phyloP scores from a whole-genome alignment of 371 early-diverging fungal species.

The Umbelopsis sp. region DNA sequence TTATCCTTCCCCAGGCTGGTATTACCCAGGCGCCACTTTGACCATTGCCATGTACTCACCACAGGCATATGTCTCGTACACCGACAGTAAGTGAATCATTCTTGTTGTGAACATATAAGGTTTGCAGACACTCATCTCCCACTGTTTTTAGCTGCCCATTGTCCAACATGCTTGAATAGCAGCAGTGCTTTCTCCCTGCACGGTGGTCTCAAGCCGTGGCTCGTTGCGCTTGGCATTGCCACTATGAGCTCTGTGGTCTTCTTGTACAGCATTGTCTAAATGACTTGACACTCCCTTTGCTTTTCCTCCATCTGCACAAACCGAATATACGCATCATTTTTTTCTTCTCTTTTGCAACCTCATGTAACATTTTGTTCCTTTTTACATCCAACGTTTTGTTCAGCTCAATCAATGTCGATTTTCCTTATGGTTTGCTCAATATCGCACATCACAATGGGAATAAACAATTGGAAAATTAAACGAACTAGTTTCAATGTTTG shows the following conservation, averaged over 20 bases:
- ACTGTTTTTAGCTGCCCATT: conserved; percentile 34
- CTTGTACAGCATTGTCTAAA: conserved; percentile 30
- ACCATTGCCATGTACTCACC: conserved; percentile 49
- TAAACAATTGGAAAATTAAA: no score
- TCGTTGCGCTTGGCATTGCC: conserved; percentile 41
- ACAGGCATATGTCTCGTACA: conserved; percentile 32
- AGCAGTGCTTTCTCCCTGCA: conserved; percentile 30
- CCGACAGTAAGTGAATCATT: conserved; percentile 29
- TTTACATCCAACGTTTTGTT: not conserved
- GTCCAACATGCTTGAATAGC: conserved; percentile 50
- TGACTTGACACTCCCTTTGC: not conserved
- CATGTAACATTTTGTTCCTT: not conserved
- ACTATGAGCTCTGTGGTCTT: conserved; percentile 39
- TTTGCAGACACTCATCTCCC: no score
- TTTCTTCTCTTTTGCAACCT: not conserved
- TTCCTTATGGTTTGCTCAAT: not conserved
- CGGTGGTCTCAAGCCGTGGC: conserved; percentile 14
- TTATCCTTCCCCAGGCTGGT: conserved; percentile 40
- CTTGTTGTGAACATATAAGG: not conserved
- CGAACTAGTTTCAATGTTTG: not conserved
- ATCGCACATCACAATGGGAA: no score
- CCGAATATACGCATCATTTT: not conserved
- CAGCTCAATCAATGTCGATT: not conserved
- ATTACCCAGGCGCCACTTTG: conserved; percentile 34
- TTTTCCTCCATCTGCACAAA: not conserved